phyloP scores from a whole-genome alignment of 345 rosid species.

The Eutrema heterophyllum region DNA sequence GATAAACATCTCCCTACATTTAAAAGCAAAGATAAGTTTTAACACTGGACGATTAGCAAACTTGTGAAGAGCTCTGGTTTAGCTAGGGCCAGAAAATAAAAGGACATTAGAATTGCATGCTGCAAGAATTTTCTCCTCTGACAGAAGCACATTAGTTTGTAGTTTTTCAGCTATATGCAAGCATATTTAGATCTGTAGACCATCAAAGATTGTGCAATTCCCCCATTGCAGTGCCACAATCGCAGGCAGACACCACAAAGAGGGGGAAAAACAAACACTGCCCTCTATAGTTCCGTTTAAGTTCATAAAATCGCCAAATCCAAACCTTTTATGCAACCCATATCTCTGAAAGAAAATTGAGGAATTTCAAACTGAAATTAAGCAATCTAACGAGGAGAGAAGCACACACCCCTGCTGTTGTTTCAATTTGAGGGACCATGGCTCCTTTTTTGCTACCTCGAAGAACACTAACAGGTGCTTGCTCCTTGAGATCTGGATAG shows the following conservation, averaged over 20 bases:
- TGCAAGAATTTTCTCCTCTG: not conserved
- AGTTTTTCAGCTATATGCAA: conserved; percentile 3
- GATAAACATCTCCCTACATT: conserved; percentile 79
- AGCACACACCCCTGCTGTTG: conserved; percentile 52
- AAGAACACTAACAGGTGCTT: conserved; percentile 39
- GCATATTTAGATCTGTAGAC: not conserved
- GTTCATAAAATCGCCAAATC: not conserved
- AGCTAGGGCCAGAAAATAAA: not conserved
- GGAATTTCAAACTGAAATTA: not conserved
- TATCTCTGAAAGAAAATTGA: not conserved
- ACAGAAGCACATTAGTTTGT: not conserved
- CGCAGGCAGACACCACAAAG: conserved; percentile 7
- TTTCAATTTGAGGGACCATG: conserved; percentile 36
- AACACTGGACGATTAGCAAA: conserved; percentile 5
- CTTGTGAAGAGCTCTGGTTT: not conserved
- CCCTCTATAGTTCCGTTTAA: not conserved
- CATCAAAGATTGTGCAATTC: conserved; percentile 7
- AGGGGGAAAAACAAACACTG: not conserved
- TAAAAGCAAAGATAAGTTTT: conserved; percentile 2
- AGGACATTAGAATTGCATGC: conserved; percentile 3
- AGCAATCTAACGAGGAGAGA: conserved; percentile 26
- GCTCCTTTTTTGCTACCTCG: conserved; percentile 39
- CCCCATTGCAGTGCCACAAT: not conserved
- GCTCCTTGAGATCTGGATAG: conserved; percentile 80
- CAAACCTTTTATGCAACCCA: not conserved